Percentiles rank a stretch among this genome's conserved stretches.
Evolutionary conservation across 345 rosid genomes (phyloP).

Genomic region (Murraya paniculata): DNA sequence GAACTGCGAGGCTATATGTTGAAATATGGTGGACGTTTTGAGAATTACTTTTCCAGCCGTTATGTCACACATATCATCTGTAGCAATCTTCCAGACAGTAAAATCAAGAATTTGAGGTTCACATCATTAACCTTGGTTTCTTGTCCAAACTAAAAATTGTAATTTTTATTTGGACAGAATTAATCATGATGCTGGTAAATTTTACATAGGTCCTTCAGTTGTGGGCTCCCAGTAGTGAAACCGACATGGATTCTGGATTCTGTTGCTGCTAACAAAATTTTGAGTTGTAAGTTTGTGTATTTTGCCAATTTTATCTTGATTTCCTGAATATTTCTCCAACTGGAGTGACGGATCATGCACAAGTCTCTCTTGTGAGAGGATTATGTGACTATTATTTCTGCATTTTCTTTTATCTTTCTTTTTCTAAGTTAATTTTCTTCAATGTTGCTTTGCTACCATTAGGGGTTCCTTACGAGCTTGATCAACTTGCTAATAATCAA

Average conservation of each 20-base stretch:
- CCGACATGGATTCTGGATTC: slow-evolving; percentile 87
- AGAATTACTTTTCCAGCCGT: slow-evolving; percentile 85
- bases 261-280: slow-evolving; percentile 64
- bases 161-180: background rate
- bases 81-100: slow-evolving; percentile 83
- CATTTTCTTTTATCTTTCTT: background rate
- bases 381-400: background rate
- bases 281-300: slow-evolving; percentile 64
- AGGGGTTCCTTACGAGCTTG: slow-evolving; percentile 96
- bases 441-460: slow-evolving; percentile 15
- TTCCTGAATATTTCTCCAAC: background rate
- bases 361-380: background rate
- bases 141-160: background rate
- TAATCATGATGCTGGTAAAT: slow-evolving; percentile 15
- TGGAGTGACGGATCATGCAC: slow-evolving; percentile 2
- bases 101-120: slow-evolving; percentile 84
- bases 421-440: slow-evolving; percentile 4
- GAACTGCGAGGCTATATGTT: slow-evolving; percentile 77
- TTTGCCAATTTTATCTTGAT: slow-evolving; percentile 1
- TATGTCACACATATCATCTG: slow-evolving; percentile 85
- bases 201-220: slow-evolving; percentile 72
- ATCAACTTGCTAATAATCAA: slow-evolving; percentile 76
- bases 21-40: slow-evolving; percentile 69
- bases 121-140: slow-evolving; percentile 4
- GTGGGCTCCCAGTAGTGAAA: slow-evolving; percentile 93